These are phyloP conservation scores for Xylaria sp. DNA, from an alignment of 495 filamentous ascomycete species.

Conservation along the genomic window DNA sequence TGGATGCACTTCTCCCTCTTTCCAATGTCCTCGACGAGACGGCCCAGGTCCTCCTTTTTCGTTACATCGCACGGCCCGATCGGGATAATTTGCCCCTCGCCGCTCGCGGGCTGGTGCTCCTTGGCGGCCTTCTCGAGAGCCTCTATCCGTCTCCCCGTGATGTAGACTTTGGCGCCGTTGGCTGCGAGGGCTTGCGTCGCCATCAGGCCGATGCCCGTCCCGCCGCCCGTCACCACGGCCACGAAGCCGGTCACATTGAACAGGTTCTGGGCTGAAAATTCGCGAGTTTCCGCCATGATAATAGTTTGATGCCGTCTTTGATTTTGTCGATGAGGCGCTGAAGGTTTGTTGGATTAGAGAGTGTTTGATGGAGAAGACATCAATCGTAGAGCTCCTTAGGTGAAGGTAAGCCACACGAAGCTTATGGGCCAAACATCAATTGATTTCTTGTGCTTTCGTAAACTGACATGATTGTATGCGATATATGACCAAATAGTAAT, in stretches of 20 bases:
- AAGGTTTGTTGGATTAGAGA: neutral
- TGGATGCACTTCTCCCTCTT: conserved; percentile 59
- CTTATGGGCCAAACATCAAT: neutral
- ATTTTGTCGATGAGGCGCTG: neutral
- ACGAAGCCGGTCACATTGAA: conserved; percentile 63
- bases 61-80: conserved; percentile 66
- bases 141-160: conserved; percentile 65
- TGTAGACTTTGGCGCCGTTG: conserved; percentile 72
- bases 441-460: neutral
- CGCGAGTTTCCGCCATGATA: conserved; percentile 41
- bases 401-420: neutral
- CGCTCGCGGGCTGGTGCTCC: conserved; percentile 40
- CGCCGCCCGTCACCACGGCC: conserved; percentile 66
- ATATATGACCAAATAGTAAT: neutral
- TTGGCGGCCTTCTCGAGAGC: conserved; percentile 58
- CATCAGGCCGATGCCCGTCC: conserved; percentile 65
- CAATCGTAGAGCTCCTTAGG: neutral
- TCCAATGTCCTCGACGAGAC: conserved; percentile 60
- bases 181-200: conserved; percentile 66
- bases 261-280: conserved; percentile 49
- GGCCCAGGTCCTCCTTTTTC: conserved; percentile 62
- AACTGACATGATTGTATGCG: neutral
- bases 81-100: conserved; percentile 43
- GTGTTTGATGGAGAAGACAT: neutral
- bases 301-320: neutral